Evolutionary conservation across 495 filamentous ascomycete genomes (phyloP), one percentile per base, ranked within the genome.

Genomic region (Amphirosellinia nigrospora): DNA sequence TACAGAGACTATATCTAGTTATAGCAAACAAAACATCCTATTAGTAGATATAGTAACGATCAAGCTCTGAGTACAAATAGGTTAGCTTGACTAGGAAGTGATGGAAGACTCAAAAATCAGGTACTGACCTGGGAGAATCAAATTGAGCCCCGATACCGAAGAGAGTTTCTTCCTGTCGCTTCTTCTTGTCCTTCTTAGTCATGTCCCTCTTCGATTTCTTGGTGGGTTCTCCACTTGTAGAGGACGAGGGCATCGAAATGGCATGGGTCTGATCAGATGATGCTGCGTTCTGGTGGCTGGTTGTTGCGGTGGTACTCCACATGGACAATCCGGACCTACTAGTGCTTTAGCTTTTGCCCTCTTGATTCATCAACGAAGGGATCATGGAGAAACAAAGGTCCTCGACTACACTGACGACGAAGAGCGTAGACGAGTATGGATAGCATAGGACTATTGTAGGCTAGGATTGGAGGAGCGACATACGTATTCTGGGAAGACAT

Each of bases 111-210:
- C 1, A 26, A 52, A 26, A 9, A 56, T 56, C 2, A 56, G 52
- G 4, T 19, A n/a, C 52, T 56, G 30, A 56, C 52, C 52, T 34
- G 52, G 32, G 52, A 34, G 52, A 56, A 56, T n/a, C 23, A 16
- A 56, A 58, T 36, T 58, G 53, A 58, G 53, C 28, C 16, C 53
- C 53, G 0, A 58, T 36, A 2, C 1, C 53, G 19, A 58, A 58
- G 7, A 58, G 32, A 30, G 34, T 30, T 36, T 58, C 30, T 58
- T 36, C 8, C 53, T 58, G 53, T 55, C 28, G 30, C 19, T 36
- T 58, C 30, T 58, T 58, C 53, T 58, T 58, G 30, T 58, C 30
- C 30, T 56, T 56, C 53, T 58, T n/a, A 30, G 30, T 58, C 53
- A 36, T 23, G 0, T 26, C 36, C 53, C 36, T 58, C 53, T 58